These are phyloP conservation scores for Fistulinella prunicolor DNA, from an alignment of 768 basidiomycete species.

Conservation along the genomic window DNA sequence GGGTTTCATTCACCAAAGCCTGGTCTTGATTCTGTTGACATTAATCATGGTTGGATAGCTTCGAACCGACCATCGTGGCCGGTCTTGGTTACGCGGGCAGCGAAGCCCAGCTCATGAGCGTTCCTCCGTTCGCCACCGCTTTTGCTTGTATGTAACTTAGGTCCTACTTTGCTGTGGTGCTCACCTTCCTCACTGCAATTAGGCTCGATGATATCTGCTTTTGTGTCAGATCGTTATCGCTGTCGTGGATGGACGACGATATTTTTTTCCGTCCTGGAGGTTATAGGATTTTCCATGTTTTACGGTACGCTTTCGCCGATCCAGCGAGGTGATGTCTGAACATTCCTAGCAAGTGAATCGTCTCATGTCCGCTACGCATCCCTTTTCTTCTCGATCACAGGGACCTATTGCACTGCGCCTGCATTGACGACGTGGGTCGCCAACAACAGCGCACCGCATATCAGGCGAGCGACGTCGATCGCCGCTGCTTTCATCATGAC, in stretches of 20 bases:
- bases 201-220: slow-evolving; percentile 43
- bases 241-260: slow-evolving; percentile 49
- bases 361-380: slow-evolving; percentile 48
- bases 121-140: slow-evolving; percentile 51
- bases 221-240: slow-evolving; percentile 50
- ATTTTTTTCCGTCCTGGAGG: slow-evolving; percentile 40
- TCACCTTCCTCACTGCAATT: not conserved
- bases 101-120: slow-evolving; percentile 59
- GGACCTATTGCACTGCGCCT: slow-evolving; percentile 53
- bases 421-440: slow-evolving; percentile 56
- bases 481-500: slow-evolving; percentile 57
- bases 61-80: slow-evolving; percentile 70
- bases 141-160: slow-evolving; percentile 41
- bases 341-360: slow-evolving; percentile 27
- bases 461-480: slow-evolving; percentile 55
- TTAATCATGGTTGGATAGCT: slow-evolving; percentile 41
- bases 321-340: not conserved
- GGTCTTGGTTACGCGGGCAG: slow-evolving; percentile 54
- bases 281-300: slow-evolving; percentile 56
- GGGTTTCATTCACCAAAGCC: slow-evolving; percentile 21
- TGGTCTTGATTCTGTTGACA: slow-evolving; percentile 33
- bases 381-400: slow-evolving; percentile 54
- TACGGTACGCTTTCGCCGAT: slow-evolving; percentile 37
- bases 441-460: slow-evolving; percentile 58
- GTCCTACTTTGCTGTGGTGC: not conserved